Evolutionary conservation across 805 yeast species (phyloP), one percentile per base, ranked within the genome.

Genomic region (Ogataea salicorniae): DNA sequence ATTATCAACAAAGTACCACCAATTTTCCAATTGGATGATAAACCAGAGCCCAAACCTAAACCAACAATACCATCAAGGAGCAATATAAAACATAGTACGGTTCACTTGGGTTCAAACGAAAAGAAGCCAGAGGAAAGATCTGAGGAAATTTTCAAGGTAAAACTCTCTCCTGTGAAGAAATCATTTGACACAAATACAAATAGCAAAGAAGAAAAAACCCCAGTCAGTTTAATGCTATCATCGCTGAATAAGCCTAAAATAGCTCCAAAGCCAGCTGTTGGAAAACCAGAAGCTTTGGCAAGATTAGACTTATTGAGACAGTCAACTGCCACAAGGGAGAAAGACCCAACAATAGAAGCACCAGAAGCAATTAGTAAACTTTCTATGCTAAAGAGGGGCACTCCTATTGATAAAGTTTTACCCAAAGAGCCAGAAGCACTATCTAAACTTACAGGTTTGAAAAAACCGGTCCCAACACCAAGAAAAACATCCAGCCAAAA

Each of bases 331-430:
- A 40, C 47, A 2, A 42, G 38, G 9, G 52, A 47, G 29, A 26
- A 26, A 26, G 6, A 26, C 9, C 48, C 40, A 33, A 42, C 50
- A 34, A 37, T 51, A 4, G 45, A 50, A 20, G 47, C 49, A 13
- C 64, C 69, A 4, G 70, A 65, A 42, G 70, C 69, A 1, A 47
- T 66, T 34, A 46, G 46, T 29, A 55, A 46, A 38, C 45, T 56
- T 4, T 52, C 54, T 13, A 46, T 37, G 15, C 47, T 62, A 42
- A 52, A 44, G 29, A 53, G 51, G 36, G 38, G 58, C 6, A 52
- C 50, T 18, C 58, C 59, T 5, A 39, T 49, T 2, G 51, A 46
- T 5, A 58, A 49, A 42, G 48, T 48, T 17, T 41, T 49, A 33
- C 45, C 57, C 3, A 50, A 51, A 13, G 47, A 52, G 17, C 65